Base-by-base conservation (phyloP, 2,329 filamentous ascomycete species). In the Sporothrix phasma region DNA sequence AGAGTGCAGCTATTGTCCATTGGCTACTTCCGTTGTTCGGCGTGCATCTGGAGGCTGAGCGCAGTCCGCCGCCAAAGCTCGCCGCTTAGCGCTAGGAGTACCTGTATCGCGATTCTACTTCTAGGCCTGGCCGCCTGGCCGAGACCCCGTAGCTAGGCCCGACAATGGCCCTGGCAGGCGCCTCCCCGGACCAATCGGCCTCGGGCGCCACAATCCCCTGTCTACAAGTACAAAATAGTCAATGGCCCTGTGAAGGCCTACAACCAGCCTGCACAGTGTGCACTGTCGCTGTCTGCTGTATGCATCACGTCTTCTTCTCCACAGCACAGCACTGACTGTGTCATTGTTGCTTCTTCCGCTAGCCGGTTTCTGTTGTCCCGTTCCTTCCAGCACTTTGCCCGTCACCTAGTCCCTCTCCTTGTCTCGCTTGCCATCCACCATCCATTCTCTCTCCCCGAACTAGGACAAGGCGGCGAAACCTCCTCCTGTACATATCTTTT, bases 341-440 rank as follows among this genome's bases (percentile, higher is more conserved):
- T n/a, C 59, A 39, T 39, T n/a, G 29, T 26, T 39, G 37, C 45
- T 17, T 58, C 39, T 58, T 58, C 61, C 61, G 61, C 37, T 63
- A 63, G 61, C 61, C 61, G 51, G 61, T 49, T 56, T 58, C 51
- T 56, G 17, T 6, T 45, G n/a, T 29, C 7, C 43, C 31, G 49
- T 45, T 17, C 43, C 10, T 47, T 31, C 43, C 22, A 29, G 41
- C n/a, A 11, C 26, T 24, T 61, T 39, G 19, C 17, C 19, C 34
- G 19, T 29, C 10, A 19, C 45, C 46, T 11, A 46, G 34, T 24
- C 24, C 10, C 29, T n/a, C n/a, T 39, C 29, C 46, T 15, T 37
- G 1, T 17, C 19, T 11, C 37, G 17, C 34, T 37, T 43, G 15
- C 31, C 41, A 10, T 39, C 45, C 26, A n/a, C 45, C 59, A 24